Percentiles rank a stretch among this genome's conserved stretches.
Evolutionary conservation across 805 yeast genomes (phyloP).

Genomic region (Candida ipomoeae): DNA sequence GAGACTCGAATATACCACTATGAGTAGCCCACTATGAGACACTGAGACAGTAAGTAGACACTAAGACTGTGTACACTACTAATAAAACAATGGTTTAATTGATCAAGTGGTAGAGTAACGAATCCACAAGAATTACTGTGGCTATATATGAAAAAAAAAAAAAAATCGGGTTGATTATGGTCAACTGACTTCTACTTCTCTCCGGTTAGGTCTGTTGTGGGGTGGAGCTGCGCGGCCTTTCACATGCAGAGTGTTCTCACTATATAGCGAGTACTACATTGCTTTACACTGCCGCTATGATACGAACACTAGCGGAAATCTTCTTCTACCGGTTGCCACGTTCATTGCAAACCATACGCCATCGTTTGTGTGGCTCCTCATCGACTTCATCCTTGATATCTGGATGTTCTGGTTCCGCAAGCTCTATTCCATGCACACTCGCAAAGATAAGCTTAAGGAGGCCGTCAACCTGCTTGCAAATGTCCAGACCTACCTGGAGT

Average conservation of each 20-base stretch:
- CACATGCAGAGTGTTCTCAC: not conserved
- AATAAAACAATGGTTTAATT: no score
- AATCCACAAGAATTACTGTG: no score
- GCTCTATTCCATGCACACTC: conserved; percentile 30
- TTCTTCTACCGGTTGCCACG: conserved; percentile 21
- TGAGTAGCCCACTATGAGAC: no score
- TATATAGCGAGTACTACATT: not conserved
- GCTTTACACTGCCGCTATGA: conserved; percentile 5
- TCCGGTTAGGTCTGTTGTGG: not conserved
- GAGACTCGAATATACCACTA: no score
- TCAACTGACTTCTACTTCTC: not conserved
- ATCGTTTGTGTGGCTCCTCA: conserved; percentile 36
- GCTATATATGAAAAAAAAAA: no score
- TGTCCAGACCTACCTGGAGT: conserved; percentile 62
- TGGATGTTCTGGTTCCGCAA: conserved; percentile 45
- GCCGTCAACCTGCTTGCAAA: conserved; percentile 46
- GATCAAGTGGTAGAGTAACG: no score
- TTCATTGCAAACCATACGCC: conserved; percentile 35
- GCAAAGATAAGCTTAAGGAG: conserved; percentile 44
- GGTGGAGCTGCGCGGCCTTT: conserved; percentile 1
- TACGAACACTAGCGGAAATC: conserved; percentile 9
- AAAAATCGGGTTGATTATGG: not conserved
- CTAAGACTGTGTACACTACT: no score
- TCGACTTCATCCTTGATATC: conserved; percentile 43
- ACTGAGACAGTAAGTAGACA: no score